phyloP scores from a whole-genome alignment of 441 rosid genomes.

The Populus hybrid region DNA sequence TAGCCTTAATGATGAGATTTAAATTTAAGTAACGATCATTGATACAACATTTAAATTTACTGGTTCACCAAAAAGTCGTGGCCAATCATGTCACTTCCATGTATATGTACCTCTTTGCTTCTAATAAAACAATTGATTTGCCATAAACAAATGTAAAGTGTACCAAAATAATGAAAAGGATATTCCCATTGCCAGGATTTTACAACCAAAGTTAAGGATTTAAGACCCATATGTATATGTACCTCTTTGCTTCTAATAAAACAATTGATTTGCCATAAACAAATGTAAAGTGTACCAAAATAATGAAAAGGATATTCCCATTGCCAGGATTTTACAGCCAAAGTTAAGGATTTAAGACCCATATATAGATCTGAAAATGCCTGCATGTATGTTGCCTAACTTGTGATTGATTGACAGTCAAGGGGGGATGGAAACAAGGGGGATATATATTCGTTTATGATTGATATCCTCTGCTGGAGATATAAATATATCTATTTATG shows the following conservation, averaged over 20 bases:
- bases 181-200: too few relatives aligned
- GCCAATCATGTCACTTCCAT: background rate
- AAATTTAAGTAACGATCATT: background rate
- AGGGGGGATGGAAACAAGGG: background rate
- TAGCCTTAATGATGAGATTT: background rate
- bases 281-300: background rate
- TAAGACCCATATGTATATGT: background rate
- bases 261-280: background rate
- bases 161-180: background rate
- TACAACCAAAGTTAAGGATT: too few relatives aligned
- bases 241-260: background rate
- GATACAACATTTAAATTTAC: background rate
- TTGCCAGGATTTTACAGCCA: slow-evolving; percentile 6
- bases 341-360: slow-evolving; percentile 5
- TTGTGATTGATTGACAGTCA: background rate
- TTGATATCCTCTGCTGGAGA: background rate
- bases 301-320: background rate
- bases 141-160: background rate
- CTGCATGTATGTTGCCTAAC: background rate
- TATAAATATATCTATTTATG: too few relatives aligned
- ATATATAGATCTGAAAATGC: background rate
- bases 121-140: background rate
- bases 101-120: background rate
- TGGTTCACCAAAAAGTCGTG: background rate
- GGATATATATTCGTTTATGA: background rate